Base-by-base conservation (phyloP, 2,329 filamentous ascomycete genomes). In the Trematosphaeria pertusa region DNA sequence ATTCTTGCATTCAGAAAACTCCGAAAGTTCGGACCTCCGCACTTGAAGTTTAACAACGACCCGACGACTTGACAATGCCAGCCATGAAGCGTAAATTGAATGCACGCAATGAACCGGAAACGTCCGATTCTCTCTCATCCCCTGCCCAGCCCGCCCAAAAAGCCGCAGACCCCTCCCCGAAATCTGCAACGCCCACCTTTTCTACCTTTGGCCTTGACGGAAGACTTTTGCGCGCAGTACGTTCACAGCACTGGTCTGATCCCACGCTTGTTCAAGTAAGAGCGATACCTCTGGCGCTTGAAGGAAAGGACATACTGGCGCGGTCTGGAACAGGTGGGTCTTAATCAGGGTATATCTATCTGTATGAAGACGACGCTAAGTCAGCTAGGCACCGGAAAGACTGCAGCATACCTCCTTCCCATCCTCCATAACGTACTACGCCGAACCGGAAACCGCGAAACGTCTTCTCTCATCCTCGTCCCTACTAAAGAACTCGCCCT, bases 301-400 rank as follows among this genome's bases (percentile, higher is more conserved):
- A 91, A 55, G 93, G 94, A 10, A 87, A 90, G 65, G 91, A 97
- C 78, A 86, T 99, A 37, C 79, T 97, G 30, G 92, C 91, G 43
- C 91, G 93, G 66, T 91, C 93, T 28, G 95, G 93, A 73, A 97
- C 94, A 4, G 94, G n/a, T n/a, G n/a, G n/a, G n/a, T n/a, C n/a
- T n/a, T n/a, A n/a, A n/a, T n/a, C n/a, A n/a, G n/a, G n/a, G n/a
- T n/a, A n/a, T n/a, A n/a, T n/a, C n/a, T n/a, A n/a, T n/a, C n/a
- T n/a, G n/a, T n/a, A n/a, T n/a, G n/a, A n/a, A n/a, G n/a, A n/a
- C n/a, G n/a, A n/a, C n/a, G n/a, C n/a, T n/a, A n/a, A n/a, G n/a
- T n/a, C n/a, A n/a, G n/a, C n/a, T n/a, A n/a, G n/a, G 94, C 10
- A 96, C 92, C 3, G 94, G 94, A 59, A 99, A 99, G 80, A 99